phyloP scores from a whole-genome alignment of 768 basidiomycete genomes.

The Boletus speciosus region DNA sequence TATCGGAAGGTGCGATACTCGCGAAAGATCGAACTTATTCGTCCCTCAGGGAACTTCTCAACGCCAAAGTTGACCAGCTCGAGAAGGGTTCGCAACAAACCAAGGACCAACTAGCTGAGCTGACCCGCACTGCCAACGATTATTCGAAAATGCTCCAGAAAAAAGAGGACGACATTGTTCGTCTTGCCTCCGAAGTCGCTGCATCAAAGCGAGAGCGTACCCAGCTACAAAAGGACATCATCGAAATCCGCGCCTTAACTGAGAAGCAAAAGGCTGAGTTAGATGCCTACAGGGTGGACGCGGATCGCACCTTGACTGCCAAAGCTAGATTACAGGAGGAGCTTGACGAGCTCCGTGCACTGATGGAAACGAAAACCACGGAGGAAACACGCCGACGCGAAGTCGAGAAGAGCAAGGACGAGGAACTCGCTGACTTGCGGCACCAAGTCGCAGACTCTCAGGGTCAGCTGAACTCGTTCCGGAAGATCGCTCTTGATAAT shows the following conservation, averaged over 20 bases:
- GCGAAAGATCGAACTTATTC: background rate
- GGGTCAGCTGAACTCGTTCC: slow-evolving; percentile 62
- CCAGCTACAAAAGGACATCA: slow-evolving; percentile 52
- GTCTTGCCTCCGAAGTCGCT: slow-evolving; percentile 52
- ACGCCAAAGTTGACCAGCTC: slow-evolving; percentile 54
- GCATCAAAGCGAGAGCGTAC: slow-evolving; percentile 52
- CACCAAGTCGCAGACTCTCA: slow-evolving; percentile 58
- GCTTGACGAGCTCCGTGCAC: slow-evolving; percentile 79
- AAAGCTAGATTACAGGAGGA: slow-evolving; percentile 73
- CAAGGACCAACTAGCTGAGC: slow-evolving; percentile 73
- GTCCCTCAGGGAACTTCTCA: slow-evolving; percentile 55
- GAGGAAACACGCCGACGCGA: slow-evolving; percentile 84
- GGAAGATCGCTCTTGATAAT: slow-evolving; percentile 55
- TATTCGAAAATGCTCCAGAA: slow-evolving; percentile 71
- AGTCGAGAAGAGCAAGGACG: slow-evolving; percentile 83
- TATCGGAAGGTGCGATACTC: slow-evolving; percentile 3
- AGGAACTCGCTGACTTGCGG: slow-evolving; percentile 74
- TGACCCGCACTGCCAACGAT: slow-evolving; percentile 73
- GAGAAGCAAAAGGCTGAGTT: slow-evolving; percentile 64
- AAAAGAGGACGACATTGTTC: slow-evolving; percentile 69
- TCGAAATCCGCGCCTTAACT: slow-evolving; percentile 67
- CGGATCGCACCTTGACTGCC: slow-evolving; percentile 41
- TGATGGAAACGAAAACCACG: slow-evolving; percentile 79
- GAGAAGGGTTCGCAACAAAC: slow-evolving; percentile 68
- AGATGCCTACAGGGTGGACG: slow-evolving; percentile 52